phyloP scores from a whole-genome alignment of 73 alveolate genomes.

The Effrenium voratum region DNA sequence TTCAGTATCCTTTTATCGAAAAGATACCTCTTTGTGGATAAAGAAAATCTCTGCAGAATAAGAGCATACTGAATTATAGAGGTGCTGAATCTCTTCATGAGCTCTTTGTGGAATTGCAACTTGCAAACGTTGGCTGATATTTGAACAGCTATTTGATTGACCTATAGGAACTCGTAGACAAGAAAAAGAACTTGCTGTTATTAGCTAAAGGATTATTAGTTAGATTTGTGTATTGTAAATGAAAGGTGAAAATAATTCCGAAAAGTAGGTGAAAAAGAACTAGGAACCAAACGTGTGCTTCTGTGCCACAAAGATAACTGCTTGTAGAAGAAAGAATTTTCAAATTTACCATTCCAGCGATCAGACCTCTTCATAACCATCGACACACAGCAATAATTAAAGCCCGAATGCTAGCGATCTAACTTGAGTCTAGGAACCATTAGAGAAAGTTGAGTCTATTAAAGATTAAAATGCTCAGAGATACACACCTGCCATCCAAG shows the following conservation, averaged over 20 bases:
- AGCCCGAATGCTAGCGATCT: conserved; percentile 45
- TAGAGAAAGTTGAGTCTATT: conserved; percentile 2
- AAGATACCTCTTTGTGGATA: conserved; percentile 39
- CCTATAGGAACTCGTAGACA: too few species aligned
- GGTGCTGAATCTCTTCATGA: conserved; percentile 15
- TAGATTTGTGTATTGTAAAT: conserved; percentile 30
- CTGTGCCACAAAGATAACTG: neutral
- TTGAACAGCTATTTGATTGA: too few species aligned
- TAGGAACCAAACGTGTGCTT: neutral
- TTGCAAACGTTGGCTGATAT: too few species aligned
- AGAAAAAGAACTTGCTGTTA: neutral
- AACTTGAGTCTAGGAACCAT: neutral
- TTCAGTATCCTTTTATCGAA: conserved; percentile 23
- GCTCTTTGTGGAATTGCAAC: neutral
- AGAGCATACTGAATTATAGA: conserved; percentile 36
- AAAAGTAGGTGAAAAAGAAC: conserved; percentile 31
- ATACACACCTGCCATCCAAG: conserved; percentile 47
- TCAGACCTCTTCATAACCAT: too few species aligned
- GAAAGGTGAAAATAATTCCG: conserved; percentile 30
- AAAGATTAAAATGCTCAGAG: conserved; percentile 24
- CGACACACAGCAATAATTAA: neutral
- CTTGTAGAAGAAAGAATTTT: conserved; percentile 20
- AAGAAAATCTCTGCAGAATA: neutral
- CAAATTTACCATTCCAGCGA: neutral
- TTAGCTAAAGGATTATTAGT: conserved; percentile 31